phyloP scores from a whole-genome alignment of 257 asterid species.

The Handroanthus guayacan region DNA sequence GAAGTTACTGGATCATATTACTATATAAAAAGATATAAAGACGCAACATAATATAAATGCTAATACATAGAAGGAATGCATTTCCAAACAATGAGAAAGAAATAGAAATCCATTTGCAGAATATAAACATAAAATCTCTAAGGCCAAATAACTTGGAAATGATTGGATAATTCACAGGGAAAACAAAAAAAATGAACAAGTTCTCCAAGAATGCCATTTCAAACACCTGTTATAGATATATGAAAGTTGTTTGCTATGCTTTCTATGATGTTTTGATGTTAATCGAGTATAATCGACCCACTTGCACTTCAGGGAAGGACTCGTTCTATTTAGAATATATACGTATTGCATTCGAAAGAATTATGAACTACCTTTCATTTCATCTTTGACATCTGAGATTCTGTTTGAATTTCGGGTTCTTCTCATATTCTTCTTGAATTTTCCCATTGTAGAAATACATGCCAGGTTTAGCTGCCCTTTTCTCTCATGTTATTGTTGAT shows the following conservation, averaged over 20 bases:
- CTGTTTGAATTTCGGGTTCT: background rate
- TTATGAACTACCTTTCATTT: too few relatives aligned
- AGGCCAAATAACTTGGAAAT: background rate
- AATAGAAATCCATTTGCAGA: background rate
- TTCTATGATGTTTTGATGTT: background rate
- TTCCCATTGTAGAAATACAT: conserved; percentile 59
- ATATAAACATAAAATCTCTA: background rate
- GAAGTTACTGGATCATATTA: background rate
- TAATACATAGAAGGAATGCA: background rate
- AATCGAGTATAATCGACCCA: too few relatives aligned
- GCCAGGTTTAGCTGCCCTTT: conserved; percentile 70
- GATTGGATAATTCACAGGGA: background rate
- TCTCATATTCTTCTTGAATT: background rate
- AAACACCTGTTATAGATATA: background rate
- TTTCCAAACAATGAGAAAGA: background rate
- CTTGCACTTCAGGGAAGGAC: too few relatives aligned
- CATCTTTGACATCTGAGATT: too few relatives aligned
- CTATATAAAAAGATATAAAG: background rate
- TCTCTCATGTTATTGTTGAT: conserved; percentile 69
- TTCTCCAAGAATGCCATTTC: background rate
- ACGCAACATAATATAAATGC: background rate
- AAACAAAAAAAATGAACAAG: background rate
- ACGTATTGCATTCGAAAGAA: too few relatives aligned
- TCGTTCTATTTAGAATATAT: too few relatives aligned
- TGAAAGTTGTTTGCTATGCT: background rate